Base-by-base conservation (phyloP, 257 asterid genomes). In the Pogostemon cablin region DNA sequence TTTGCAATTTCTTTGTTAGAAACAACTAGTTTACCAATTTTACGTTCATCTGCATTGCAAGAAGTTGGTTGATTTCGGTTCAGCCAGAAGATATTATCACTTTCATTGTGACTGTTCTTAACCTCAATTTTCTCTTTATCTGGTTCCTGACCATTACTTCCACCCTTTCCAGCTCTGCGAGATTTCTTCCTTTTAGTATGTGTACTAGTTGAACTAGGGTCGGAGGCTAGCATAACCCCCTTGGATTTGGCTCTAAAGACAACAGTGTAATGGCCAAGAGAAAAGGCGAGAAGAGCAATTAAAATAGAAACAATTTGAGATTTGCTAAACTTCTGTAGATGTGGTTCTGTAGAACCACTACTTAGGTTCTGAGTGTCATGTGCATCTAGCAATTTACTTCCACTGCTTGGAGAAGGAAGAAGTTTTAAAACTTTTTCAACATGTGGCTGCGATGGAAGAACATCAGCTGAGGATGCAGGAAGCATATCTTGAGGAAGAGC, bases 1-100 rank as follows among this genome's bases (percentile, higher is more conserved):
- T 86, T 91, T 48, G 89, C 99, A 64, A 93, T 91, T 88, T 85
- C 95, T 68, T 83, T 83, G 71, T 68, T 74, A 49, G 92, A 87
- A 69, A 91, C 89, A 80, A 85, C 79, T 72, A 93, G 79, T 79
- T 86, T 93, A 75, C 99, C 97, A 62, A 93, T 81, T 53, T 71
- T 77, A 56, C 90, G 96, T 32, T 89, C 99, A 77, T 76, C 90
- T 64, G 71, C 65, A 39, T 61, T 62, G 76, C 46, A 20, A 55
- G 82, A 67, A 75, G 72, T 67, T 57, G 84, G 85, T 69, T 67
- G 76, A 73, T 80, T 82, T 44, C 86, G 85, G 72, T 82, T 85
- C 76, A 75, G 77, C 81, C 81, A 82, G 72, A 87, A 77, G 78
- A 75, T 75, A 76, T 41, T 69, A 62, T 65, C 87, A 72, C 62